Evolutionary conservation across 305 asterid species (phyloP).

Genomic region (Lippia alba): DNA sequence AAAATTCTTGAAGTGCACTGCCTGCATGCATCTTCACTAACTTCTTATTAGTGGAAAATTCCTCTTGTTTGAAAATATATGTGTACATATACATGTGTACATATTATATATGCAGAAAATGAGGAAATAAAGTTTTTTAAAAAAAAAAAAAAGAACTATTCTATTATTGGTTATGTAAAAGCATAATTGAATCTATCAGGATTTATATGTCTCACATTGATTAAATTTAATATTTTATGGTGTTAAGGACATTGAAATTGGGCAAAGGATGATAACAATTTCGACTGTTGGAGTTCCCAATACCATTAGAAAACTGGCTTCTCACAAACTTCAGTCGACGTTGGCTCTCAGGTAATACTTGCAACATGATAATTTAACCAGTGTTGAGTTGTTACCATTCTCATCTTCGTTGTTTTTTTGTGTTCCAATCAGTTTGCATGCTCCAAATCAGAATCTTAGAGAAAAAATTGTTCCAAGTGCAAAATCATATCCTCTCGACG

Average conservation of each 20-base stretch:
- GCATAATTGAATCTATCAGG: no score
- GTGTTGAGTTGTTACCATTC: not conserved
- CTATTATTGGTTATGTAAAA: no score
- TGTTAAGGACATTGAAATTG: slow-evolving; percentile 81
- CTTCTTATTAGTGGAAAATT: not conserved
- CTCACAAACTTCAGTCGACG: slow-evolving; percentile 96
- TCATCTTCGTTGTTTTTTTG: not conserved
- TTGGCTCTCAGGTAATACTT: slow-evolving; percentile 81
- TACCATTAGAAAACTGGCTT: slow-evolving; percentile 82
- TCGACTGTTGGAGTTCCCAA: slow-evolving; percentile 98
- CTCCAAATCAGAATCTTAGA: slow-evolving; percentile 90
- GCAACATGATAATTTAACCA: slow-evolving; percentile 20
- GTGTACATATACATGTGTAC: no score
- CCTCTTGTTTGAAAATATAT: no score
- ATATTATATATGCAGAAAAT: no score
- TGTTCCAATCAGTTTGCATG: slow-evolving; percentile 71
- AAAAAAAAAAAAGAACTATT: not conserved
- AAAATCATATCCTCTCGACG: slow-evolving; percentile 87
- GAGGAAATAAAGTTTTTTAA: no score
- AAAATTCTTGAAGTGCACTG: slow-evolving; percentile 3
- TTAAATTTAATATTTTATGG: slow-evolving; percentile 22
- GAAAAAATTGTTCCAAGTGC: slow-evolving; percentile 93
- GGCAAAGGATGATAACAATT: slow-evolving; percentile 98
- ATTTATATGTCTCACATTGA: no score
- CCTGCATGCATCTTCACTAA: not conserved